Base-by-base conservation (phyloP, 331 rosid species). In the Acacia pycnantha region DNA sequence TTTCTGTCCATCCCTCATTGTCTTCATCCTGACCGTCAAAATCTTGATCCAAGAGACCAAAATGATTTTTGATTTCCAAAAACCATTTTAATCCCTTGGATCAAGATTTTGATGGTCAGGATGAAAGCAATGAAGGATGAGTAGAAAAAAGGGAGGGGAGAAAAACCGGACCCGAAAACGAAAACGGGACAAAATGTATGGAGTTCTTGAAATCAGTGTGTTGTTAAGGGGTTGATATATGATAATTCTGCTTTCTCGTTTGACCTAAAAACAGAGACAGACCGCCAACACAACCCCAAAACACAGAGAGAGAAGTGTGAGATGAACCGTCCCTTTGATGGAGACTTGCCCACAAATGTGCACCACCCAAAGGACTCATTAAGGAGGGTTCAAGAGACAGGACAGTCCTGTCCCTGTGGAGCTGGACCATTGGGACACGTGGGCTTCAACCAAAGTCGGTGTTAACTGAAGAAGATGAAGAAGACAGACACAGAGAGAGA, bases 381-480 rank as follows among this genome's bases (percentile, higher is more conserved):
- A 14, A 11, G 53, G 41, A 37, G 48, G 53, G 53, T 51, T 5
- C n/a, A 51, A 51, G 0, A 58, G 31, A 58, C 31, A 70, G 6
- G 4, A 70, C 11, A 74, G 74, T 29, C 74, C 74, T 18, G 40
- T 29, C 41, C 12, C 3, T 18, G 74, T 6, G 81, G 27, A 33
- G 74, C n/a, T 78, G 81, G 66, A 48, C 81, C 74, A 78, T 78
- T 33, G 5, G 65, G 15, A 66, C 81, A 47, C 81, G 40, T 78
- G 81, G 74, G 40, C 8, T 71, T 43, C 54, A n/a, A 12, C 53
- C 74, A 41, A 31, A 65, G 43, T 65, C 43, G 12, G 22, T 29
- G 70, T 29, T 5, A 35, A 18, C n/a, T 19, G 43, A 40, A 11
- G 46, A 68, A 68, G 12, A 14, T 50, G 56, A 16, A 12, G 56